These are phyloP conservation scores for Leishmania major DNA, from an alignment of 208 protist genomes.

Conservation along the genomic window DNA sequence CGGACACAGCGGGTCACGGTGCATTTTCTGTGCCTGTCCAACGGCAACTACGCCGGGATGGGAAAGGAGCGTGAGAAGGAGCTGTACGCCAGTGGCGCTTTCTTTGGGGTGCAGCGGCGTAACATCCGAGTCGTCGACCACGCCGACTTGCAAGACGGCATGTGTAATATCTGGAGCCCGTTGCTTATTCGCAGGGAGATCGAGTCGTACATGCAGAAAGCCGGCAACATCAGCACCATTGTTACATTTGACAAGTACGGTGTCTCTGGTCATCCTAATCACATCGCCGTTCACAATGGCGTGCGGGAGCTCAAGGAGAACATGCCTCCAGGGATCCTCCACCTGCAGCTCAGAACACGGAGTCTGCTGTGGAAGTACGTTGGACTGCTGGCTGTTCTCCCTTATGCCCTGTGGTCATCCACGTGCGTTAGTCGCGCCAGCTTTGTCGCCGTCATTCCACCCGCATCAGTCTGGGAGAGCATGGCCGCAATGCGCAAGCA, in stretches of 20 bases:
- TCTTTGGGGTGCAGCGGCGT: slow-evolving; percentile 64
- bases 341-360: slow-evolving; percentile 67
- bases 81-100: slow-evolving; percentile 79
- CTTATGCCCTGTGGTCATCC: slow-evolving; percentile 26
- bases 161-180: slow-evolving; percentile 67
- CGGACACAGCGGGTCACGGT: slow-evolving; percentile 39
- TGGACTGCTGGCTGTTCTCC: slow-evolving; percentile 41
- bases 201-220: slow-evolving; percentile 56
- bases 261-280: slow-evolving; percentile 96
- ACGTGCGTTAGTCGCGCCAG: slow-evolving; percentile 28
- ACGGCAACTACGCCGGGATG: slow-evolving; percentile 82
- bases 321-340: slow-evolving; percentile 78
- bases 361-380: slow-evolving; percentile 69
- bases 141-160: slow-evolving; percentile 88
- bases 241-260: slow-evolving; percentile 96
- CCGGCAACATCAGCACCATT: slow-evolving; percentile 76
- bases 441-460: slow-evolving; percentile 64
- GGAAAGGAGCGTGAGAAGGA: slow-evolving; percentile 86
- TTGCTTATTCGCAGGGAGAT: slow-evolving; percentile 60
- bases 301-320: slow-evolving; percentile 59
- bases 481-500: slow-evolving; percentile 90
- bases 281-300: slow-evolving; percentile 91
- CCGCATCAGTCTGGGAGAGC: slow-evolving; percentile 45
- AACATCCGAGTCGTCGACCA: slow-evolving; percentile 73
- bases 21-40: slow-evolving; percentile 95